Conservation (phyloP, 306 rosid genomes). For the barrel medic (Medicago truncatula) region MtrunA17r5.0-ANR NC_053045.1:29153001-29153500, state of each 20-base stretch:
- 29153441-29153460: conserved; percentile 13
- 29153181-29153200: conserved; percentile 38
- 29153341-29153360: no score
- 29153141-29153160: not conserved
- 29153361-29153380: not conserved
- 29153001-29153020: conserved; percentile 36
- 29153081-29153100: conserved; percentile 37
- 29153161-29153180: conserved; percentile 18
- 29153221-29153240: not conserved
- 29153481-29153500: conserved; percentile 35
- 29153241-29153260: not conserved
- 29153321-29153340: no score
- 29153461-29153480: conserved; percentile 40
- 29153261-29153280: not conserved
- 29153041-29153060: conserved; percentile 13
- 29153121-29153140: not conserved
- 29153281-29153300: no score
- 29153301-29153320: no score
- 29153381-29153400: conserved; percentile 28
- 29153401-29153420: not conserved
- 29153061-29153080: conserved; percentile 40
- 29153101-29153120: not conserved
- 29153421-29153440: conserved; percentile 1
- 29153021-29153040: conserved; percentile 15
- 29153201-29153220: conserved; percentile 4